phyloP scores from a whole-genome alignment of 1,284 basidiomycete genomes.

The Cutaneotrichosporon spelunceum region DNA sequence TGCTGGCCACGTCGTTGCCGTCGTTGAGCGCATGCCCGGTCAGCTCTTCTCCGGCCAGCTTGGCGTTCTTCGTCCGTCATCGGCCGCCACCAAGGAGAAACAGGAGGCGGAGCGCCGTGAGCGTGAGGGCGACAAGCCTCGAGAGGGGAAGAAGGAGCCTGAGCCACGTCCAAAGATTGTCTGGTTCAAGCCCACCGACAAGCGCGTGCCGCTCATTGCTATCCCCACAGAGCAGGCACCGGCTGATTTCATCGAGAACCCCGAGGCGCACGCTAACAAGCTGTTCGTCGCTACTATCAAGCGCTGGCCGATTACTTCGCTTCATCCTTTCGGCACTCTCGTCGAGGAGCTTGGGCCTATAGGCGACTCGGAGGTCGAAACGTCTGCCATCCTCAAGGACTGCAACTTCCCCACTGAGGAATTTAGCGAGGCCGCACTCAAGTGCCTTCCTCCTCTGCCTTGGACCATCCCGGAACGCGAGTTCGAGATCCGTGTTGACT shows the following conservation, averaged over 20 bases:
- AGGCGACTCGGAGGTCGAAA: constrained; percentile 95
- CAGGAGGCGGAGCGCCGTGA: constrained; percentile 96
- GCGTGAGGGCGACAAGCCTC: constrained; percentile 72
- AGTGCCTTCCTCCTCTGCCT: constrained; percentile 89
- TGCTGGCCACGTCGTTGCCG: constrained; percentile 95
- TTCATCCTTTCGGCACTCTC: constrained; percentile 97
- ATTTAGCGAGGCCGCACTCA: constrained; percentile 87
- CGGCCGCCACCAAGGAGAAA: constrained; percentile 98
- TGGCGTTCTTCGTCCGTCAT: constrained; percentile 90
- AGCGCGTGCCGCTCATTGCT: constrained; percentile 96
- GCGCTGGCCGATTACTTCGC: constrained; percentile 77
- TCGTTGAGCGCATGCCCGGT: constrained; percentile 97
- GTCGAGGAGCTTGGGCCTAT: constrained; percentile 99
- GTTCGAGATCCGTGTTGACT: constrained; percentile 77
- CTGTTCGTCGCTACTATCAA: constrained; percentile 99
- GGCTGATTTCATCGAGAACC: constrained; percentile 89
- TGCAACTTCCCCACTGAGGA: constrained; percentile 97
- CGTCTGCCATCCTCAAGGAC: constrained; percentile 93
- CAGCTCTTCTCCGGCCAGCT: constrained; percentile 97
- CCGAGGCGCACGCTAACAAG: constrained; percentile 82
- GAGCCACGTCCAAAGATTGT: constrained; percentile 94
- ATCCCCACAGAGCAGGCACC: constrained; percentile 99
- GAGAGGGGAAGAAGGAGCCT: constrained; percentile 66
- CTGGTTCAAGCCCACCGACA: constrained; percentile 99
- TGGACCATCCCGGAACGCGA: constrained; percentile 85